Evolutionary conservation across 129 eudicot genomes (phyloP).

Genomic region (Arctium minus): DNA sequence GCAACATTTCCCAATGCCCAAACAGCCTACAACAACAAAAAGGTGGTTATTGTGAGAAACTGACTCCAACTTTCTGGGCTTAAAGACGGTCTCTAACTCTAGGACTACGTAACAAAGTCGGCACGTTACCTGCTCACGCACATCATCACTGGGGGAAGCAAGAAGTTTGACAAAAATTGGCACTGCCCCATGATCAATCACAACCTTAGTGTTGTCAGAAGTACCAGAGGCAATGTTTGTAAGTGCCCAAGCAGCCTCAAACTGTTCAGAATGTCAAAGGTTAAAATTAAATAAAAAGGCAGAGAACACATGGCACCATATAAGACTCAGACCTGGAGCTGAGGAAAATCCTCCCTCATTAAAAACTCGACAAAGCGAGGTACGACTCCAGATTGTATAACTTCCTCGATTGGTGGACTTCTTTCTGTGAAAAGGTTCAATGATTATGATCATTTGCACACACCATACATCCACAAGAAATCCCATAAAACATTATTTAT

Average conservation of each 20-base stretch:
- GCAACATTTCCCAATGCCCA: constrained; percentile 92
- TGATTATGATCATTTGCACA: background rate
- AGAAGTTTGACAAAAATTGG: constrained; percentile 81
- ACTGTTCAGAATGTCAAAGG: constrained; percentile 32
- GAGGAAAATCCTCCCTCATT: constrained; percentile 71
- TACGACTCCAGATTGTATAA: constrained; percentile 79
- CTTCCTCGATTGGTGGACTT: constrained; percentile 88
- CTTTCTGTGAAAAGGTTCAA: constrained; percentile 38
- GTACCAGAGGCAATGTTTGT: constrained; percentile 87
- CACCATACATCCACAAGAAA: background rate
- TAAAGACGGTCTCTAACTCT: background rate
- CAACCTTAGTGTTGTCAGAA: constrained; percentile 72
- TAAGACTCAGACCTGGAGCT: constrained; percentile 61
- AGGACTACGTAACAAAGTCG: background rate
- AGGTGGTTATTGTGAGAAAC: background rate
- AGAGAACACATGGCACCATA: background rate
- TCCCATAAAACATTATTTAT: background rate
- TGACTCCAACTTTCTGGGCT: background rate
- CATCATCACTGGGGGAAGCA: constrained; percentile 77
- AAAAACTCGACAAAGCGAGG: constrained; percentile 83
- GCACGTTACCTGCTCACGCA: constrained; percentile 65
- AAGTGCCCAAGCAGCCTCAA: constrained; percentile 94
- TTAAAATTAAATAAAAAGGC: background rate
- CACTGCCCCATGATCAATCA: constrained; percentile 76
- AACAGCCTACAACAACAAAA: constrained; percentile 52